Evolutionary conservation across 2,329 filamentous ascomycete genomes (phyloP).

Genomic region (Ophioceras dolichostomum): DNA sequence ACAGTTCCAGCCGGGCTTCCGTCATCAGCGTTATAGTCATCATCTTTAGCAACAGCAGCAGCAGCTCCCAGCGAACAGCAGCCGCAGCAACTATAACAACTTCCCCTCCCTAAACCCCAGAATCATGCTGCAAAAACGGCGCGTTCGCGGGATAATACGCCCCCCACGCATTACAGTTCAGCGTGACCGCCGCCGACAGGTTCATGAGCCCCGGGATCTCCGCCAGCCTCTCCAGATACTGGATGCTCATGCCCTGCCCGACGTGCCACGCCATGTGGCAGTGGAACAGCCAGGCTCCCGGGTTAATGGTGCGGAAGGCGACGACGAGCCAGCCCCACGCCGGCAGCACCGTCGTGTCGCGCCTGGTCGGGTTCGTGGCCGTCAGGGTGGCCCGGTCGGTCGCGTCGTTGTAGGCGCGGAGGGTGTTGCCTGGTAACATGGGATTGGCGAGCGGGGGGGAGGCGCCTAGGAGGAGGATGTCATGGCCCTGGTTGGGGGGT

Average conservation of each 20-base stretch:
- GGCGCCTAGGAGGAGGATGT: slow-evolving; percentile 19
- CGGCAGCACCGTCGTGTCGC: slow-evolving; percentile 1
- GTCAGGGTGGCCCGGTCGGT: background rate
- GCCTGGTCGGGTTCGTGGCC: background rate
- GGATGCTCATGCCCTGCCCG: slow-evolving; percentile 1
- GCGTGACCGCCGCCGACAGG: slow-evolving; percentile 1
- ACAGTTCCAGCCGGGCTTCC: too few species aligned
- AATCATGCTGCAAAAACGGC: slow-evolving; percentile 5
- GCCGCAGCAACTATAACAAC: too few species aligned
- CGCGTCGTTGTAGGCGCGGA: slow-evolving; percentile 9
- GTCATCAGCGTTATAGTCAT: too few species aligned
- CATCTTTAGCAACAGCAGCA: too few species aligned
- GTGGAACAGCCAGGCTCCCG: slow-evolving; percentile 4
- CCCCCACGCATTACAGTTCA: slow-evolving; percentile 5
- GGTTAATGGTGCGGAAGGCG: slow-evolving; percentile 2
- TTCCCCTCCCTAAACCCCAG: slow-evolving; percentile 8
- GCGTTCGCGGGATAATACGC: slow-evolving; percentile 7
- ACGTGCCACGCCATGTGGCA: slow-evolving; percentile 4
- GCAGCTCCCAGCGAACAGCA: too few species aligned
- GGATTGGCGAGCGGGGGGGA: slow-evolving; percentile 10
- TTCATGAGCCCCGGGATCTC: slow-evolving; percentile 6
- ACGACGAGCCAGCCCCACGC: slow-evolving; percentile 5
- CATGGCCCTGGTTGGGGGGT: slow-evolving; percentile 16
- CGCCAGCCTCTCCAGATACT: slow-evolving; percentile 1
- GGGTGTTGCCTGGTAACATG: slow-evolving; percentile 4